These are phyloP conservation scores for Sabuloglossum arenarium DNA, from an alignment of 495 filamentous ascomycete genomes.

Conservation along the genomic window DNA sequence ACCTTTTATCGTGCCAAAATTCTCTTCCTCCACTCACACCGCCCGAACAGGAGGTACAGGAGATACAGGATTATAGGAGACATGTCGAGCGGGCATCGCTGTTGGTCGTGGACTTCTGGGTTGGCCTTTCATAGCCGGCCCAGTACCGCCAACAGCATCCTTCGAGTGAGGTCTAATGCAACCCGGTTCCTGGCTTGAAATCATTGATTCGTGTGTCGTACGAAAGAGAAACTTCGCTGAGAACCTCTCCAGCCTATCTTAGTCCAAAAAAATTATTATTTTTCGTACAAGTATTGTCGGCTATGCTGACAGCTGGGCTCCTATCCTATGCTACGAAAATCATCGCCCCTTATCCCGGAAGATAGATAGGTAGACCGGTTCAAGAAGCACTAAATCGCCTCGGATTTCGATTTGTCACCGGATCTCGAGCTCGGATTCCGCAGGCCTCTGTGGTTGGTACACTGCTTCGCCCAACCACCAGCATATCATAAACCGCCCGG, in stretches of 20 bases:
- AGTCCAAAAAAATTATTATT: not conserved
- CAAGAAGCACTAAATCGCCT: slow-evolving; percentile 7
- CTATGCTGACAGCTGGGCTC: not conserved
- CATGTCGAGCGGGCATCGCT: not conserved
- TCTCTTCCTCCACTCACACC: too few relatives aligned
- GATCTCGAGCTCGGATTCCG: not conserved
- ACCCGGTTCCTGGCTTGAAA: not conserved
- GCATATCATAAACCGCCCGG: slow-evolving; percentile 12
- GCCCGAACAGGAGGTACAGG: too few relatives aligned
- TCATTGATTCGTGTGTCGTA: not conserved
- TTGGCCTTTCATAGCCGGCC: not conserved
- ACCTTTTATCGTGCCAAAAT: not conserved
- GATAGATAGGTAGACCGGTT: not conserved
- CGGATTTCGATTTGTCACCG: slow-evolving; percentile 11
- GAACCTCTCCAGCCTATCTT: not conserved
- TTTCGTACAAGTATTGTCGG: not conserved
- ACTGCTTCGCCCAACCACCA: slow-evolving; percentile 7
- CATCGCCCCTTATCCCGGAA: slow-evolving; percentile 1
- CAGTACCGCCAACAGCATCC: not conserved
- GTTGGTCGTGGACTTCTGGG: not conserved
- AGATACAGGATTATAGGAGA: not conserved
- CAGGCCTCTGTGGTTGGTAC: slow-evolving; percentile 5
- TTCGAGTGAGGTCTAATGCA: not conserved
- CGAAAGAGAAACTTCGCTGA: not conserved
- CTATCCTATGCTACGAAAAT: not conserved